These are phyloP conservation scores for Dujonia santamariae DNA, from an alignment of 1,139 yeast genomes.

Conservation along the genomic window DNA sequence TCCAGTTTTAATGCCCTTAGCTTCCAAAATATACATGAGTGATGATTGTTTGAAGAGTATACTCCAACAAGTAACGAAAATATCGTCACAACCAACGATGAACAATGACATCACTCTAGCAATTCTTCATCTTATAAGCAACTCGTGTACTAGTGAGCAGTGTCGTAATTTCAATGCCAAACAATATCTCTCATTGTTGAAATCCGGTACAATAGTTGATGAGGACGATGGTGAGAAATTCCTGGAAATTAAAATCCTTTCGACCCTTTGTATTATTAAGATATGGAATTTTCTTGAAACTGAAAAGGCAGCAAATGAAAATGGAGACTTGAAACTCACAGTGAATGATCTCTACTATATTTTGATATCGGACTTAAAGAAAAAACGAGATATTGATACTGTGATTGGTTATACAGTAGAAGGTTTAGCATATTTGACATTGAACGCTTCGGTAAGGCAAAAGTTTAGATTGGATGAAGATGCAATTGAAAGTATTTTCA, in stretches of 20 bases:
- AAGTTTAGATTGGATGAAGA: conserved; percentile 30
- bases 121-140: conserved; percentile 25
- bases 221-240: conserved; percentile 10
- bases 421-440: conserved; percentile 46
- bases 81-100: conserved; percentile 4
- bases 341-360: conserved; percentile 19
- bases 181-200: conserved; percentile 27
- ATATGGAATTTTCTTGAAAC: conserved; percentile 40
- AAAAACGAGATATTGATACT: background rate
- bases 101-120: conserved; percentile 3
- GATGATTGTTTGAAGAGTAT: conserved; percentile 16
- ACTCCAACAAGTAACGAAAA: conserved; percentile 12
- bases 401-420: conserved; percentile 31
- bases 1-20: conserved; percentile 24
- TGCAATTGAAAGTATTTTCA: conserved; percentile 21
- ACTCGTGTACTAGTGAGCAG: conserved; percentile 36
- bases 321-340: conserved; percentile 11
- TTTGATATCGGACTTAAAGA: conserved; percentile 16
- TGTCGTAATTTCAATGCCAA: conserved; percentile 32
- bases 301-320: conserved; percentile 21
- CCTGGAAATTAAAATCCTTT: conserved; percentile 23
- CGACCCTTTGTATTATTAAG: conserved; percentile 37
- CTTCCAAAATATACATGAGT: conserved; percentile 19
- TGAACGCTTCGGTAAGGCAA: conserved; percentile 30
- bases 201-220: conserved; percentile 16